Evolutionary conservation across 306 rosid species (phyloP).

Genomic region (Dryas alaskensis): DNA sequence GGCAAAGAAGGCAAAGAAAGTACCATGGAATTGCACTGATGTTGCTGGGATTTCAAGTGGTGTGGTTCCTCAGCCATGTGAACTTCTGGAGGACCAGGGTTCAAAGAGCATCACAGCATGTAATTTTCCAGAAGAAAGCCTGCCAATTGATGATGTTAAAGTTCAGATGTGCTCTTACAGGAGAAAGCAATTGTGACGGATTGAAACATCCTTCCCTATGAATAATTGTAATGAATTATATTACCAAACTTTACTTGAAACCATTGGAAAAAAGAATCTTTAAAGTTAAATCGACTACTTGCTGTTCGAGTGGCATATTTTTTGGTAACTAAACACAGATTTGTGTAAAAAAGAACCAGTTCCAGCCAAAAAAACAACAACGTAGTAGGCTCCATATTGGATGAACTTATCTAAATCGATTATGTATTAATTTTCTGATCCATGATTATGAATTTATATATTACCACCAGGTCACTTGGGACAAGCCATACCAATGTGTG

Average conservation of each 20-base stretch:
- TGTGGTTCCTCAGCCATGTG: constrained; percentile 60
- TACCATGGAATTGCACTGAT: constrained; percentile 66
- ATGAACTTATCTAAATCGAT: neutral
- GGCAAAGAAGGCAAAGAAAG: constrained; percentile 52
- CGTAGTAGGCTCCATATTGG: neutral
- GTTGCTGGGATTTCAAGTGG: constrained; percentile 60
- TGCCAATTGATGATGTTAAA: constrained; percentile 47
- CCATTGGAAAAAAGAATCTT: neutral
- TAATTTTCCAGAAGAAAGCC: constrained; percentile 50
- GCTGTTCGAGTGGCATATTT: neutral
- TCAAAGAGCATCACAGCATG: constrained; percentile 32
- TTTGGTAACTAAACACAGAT: neutral
- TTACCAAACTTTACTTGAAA: neutral
- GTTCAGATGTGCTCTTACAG: constrained; percentile 48
- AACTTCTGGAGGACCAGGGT: constrained; percentile 51
- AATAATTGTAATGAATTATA: neutral
- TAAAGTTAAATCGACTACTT: neutral
- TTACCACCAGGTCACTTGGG: neutral
- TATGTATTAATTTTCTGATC: neutral
- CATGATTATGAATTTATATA: neutral
- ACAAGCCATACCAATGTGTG: neutral
- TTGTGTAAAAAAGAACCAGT: neutral
- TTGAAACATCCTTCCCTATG: neutral
- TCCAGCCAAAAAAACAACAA: neutral
- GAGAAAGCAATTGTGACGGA: constrained; percentile 32